phyloP scores from a whole-genome alignment of 306 rosid species.

The Alnus rubra region DNA sequence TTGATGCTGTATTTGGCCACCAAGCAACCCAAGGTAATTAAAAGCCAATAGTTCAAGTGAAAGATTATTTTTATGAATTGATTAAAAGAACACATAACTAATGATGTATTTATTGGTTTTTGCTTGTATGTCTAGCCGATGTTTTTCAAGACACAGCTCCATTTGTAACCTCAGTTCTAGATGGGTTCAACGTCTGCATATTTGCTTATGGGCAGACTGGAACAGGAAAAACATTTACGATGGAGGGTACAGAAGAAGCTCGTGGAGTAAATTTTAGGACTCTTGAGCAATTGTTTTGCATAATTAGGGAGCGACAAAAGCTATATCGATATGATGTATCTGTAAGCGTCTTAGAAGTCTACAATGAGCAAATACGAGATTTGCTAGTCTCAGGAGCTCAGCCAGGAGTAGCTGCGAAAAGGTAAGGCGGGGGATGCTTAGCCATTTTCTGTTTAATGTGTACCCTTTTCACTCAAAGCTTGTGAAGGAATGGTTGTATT shows the following conservation, averaged over 20 bases:
- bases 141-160: constrained; percentile 83
- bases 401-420: constrained; percentile 59
- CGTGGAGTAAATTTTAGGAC: constrained; percentile 97
- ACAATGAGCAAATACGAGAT: constrained; percentile 95
- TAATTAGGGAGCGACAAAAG: constrained; percentile 58
- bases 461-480: neutral
- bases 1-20: constrained; percentile 85
- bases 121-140: constrained; percentile 48
- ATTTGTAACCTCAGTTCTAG: constrained; percentile 81
- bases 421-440: constrained; percentile 41
- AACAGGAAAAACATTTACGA: constrained; percentile 92
- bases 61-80: neutral
- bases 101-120: constrained; percentile 17
- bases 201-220: constrained; percentile 98
- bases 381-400: constrained; percentile 77
- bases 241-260: constrained; percentile 87
- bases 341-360: constrained; percentile 94
- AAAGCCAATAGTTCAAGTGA: neutral
- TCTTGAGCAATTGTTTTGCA: constrained; percentile 77
- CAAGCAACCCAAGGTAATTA: constrained; percentile 80
- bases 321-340: constrained; percentile 62
- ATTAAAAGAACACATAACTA: constrained; percentile 7
- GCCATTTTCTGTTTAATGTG: constrained; percentile 17
- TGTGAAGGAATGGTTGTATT: neutral
- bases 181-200: constrained; percentile 93